A percentile compares a stretch with the other conserved stretches of the same genome.
phyloP scores from a whole-genome alignment of 2,329 filamentous ascomycete species.

The Alternaria gansuensis region DNA sequence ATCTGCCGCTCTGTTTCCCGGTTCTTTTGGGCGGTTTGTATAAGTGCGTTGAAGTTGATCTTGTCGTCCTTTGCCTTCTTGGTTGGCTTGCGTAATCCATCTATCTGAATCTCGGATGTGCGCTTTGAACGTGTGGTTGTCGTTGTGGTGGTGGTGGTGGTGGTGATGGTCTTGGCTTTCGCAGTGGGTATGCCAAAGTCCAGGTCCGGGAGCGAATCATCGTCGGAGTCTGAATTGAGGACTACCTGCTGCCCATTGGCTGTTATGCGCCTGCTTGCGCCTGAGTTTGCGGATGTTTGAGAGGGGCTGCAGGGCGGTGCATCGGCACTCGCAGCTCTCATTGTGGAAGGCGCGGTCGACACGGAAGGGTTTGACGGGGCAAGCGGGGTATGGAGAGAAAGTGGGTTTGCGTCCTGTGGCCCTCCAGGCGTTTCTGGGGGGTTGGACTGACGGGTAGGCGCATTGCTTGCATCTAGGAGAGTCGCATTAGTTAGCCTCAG shows the following conservation, averaged over 20 bases:
- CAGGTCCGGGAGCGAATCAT: constrained; percentile 61
- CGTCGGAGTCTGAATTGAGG: constrained; percentile 76
- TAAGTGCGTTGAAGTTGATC: constrained; percentile 33
- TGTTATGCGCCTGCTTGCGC: constrained; percentile 60
- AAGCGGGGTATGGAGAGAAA: not conserved
- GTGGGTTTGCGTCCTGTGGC: not conserved
- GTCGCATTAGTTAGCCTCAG: constrained; percentile 6
- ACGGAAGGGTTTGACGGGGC: constrained; percentile 7
- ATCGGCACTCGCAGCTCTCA: constrained; percentile 11
- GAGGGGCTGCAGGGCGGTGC: constrained; percentile 32
- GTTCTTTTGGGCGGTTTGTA: constrained; percentile 38
- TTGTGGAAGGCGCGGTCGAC: constrained; percentile 13
- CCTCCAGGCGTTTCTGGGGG: not conserved
- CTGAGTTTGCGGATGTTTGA: constrained; percentile 42
- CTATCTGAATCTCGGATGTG: constrained; percentile 21
- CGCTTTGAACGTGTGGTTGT: constrained; percentile 24
- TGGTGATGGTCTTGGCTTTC: constrained; percentile 22
- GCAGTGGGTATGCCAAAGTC: constrained; percentile 48
- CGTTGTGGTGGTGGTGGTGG: constrained; percentile 6
- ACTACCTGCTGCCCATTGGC: constrained; percentile 63
- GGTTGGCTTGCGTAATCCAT: constrained; percentile 36
- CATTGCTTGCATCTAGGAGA: constrained; percentile 15
- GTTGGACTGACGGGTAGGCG: constrained; percentile 1
- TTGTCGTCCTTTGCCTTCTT: constrained; percentile 28
- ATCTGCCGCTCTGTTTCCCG: constrained; percentile 40